Evolutionary conservation across 2,329 filamentous ascomycete species (phyloP).

Genomic region (Didymella keratinophila): DNA sequence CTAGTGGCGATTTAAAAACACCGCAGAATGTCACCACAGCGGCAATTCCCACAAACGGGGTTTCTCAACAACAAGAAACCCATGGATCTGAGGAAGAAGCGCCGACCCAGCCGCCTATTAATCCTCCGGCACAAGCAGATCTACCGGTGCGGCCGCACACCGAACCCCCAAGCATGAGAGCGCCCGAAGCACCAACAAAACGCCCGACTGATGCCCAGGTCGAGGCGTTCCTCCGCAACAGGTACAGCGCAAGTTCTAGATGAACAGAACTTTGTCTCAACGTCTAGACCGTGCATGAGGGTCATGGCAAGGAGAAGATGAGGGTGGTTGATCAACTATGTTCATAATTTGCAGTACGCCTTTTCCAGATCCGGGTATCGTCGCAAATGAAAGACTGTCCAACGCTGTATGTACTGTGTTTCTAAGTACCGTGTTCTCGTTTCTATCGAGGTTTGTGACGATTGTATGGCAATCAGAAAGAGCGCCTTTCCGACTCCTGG

Average conservation of each 20-base stretch:
- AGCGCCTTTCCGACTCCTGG: slow-evolving; percentile 28
- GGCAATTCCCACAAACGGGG: slow-evolving; percentile 1
- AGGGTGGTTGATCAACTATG: slow-evolving; percentile 7
- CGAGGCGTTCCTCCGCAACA: slow-evolving; percentile 33
- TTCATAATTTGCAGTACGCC: slow-evolving; percentile 11
- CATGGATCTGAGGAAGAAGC: slow-evolving; percentile 7
- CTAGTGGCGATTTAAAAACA: background rate
- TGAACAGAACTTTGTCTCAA: slow-evolving; percentile 5
- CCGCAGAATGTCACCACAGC: slow-evolving; percentile 6
- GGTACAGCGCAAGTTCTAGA: slow-evolving; percentile 23
- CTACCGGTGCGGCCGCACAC: slow-evolving; percentile 2
- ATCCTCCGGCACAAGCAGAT: slow-evolving; percentile 12
- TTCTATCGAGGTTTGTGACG: background rate
- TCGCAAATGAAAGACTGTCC: slow-evolving; percentile 11
- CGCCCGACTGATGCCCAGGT: slow-evolving; percentile 30
- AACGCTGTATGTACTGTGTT: slow-evolving; percentile 1
- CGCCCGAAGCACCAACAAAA: slow-evolving; percentile 4
- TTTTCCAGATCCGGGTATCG: slow-evolving; percentile 16
- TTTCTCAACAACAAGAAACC: slow-evolving; percentile 3
- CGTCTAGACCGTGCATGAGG: background rate
- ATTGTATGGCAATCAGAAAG: slow-evolving; percentile 3
- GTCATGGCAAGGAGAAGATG: background rate
- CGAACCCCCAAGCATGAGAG: background rate
- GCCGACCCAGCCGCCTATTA: slow-evolving; percentile 11
- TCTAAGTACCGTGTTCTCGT: background rate